Evolutionary conservation across 345 rosid species (phyloP), one percentile per base, ranked within the genome.

Genomic region (Eucalyptus marginata): DNA sequence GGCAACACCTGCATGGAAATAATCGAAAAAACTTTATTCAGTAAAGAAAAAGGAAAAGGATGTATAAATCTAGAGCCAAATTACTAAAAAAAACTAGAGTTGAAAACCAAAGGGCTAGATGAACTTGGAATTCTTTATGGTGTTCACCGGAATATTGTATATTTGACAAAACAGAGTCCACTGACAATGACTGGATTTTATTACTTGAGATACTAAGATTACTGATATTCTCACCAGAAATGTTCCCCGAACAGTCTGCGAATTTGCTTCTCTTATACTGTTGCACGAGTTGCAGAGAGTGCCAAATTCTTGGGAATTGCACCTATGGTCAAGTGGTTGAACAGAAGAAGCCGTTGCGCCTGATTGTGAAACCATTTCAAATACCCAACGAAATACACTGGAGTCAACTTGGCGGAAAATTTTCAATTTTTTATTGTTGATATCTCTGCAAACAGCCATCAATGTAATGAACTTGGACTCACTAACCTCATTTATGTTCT

Each of bases 261-360:
- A 94, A 88, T 92, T 90, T 14, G 96, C 95, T 92, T 98, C 99
- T 59, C 92, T 93, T 49, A 93, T 58, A 40, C 93, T 94, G 81
- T 93, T 95, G 94, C 99, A 98, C 14, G 95, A 92, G 90, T 92
- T 49, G 88, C 99, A 40, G 58, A 95, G 86, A 64, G 83, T 90
- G 68, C 93, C 95, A 62, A 79, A 33, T 84, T 89, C 95, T 86
- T 92, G 96, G 64, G 92, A 96, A 56, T 90, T 88, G 86, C 99
- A 98, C 59, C 86, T 89, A 90, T 90, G 88, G 88, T 93, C 94
- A 40, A 97, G 93, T 88, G 93, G 96, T 91, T 93, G 91, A 88
- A 95, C 86, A 16, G 99, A 95, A 91, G 94, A 92, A 87, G 95
- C 95, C 4, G 97, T 98, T 93, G 97, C 99, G 84, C 99, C 99